Base-by-base conservation (phyloP, 805 yeast genomes). In the Candida nitratophila region DNA sequence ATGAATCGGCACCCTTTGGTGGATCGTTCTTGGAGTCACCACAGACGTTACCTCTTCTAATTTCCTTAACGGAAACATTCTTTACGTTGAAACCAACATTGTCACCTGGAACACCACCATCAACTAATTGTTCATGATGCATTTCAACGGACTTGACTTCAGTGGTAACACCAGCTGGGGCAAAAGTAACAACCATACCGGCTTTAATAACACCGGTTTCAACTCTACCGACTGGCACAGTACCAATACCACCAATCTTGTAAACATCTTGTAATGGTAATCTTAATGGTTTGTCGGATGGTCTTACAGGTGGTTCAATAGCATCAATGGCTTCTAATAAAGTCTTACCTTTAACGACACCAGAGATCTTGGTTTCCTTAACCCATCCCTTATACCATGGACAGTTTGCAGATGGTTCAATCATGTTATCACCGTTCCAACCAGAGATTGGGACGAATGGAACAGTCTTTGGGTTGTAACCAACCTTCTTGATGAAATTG, bases 371-470 rank as follows among this genome's bases (percentile, higher is more conserved):
- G 80, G 82, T 74, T 79, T 81, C 84, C 77, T 80, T 79, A 65
- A 69, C 66, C 93, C 89, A 79, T 66, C 91, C 86, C 84, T 86
- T 76, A 86, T 78, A 78, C 93, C 93, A 84, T 66, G 87, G 78
- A 72, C 86, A 80, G 86, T 84, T 84, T 59, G 82, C 47, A 59
- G 89, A 80, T 43, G 85, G 63, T 74, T 84, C 91, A 70, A 84
- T 80, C 93, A 84, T 84, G 88, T 84, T 84, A 77, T 84, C 93
- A 78, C 95, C 95, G 75, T 82, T 80, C 83, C 91, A 82, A 65
- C 95, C 95, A 63, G 93, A 85, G 70, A 83, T 81, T 69, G 95
- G 95, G 64, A 86, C 90, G 80, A 86, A 86, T 61, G 86, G 79
- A 69, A 81, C 85, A 66, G 82, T 73, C 79, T 81, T 77, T 66